Percentiles rank a stretch among this genome's conserved stretches.
These are phyloP conservation scores for Leersia perrieri DNA, from an alignment of 176 grass and related monocot species.

Conservation along the genomic window DNA sequence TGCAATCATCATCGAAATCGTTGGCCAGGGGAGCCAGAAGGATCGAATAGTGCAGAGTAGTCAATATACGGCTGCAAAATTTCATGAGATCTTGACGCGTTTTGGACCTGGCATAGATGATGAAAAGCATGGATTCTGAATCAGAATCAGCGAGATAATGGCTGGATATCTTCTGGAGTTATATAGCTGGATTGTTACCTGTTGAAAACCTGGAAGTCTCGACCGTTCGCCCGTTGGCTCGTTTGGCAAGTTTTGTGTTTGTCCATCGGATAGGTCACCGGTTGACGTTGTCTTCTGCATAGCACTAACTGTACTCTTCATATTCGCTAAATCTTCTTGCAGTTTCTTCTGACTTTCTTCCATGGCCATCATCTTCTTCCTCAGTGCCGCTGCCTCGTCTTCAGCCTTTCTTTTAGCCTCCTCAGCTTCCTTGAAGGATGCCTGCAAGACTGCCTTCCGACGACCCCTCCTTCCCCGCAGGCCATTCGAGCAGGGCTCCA, in stretches of 20 bases:
- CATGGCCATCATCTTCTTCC: conserved; percentile 53
- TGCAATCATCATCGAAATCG: not conserved
- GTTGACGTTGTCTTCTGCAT: not conserved
- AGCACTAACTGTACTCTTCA: conserved; percentile 24
- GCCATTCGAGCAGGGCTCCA: conserved; percentile 12
- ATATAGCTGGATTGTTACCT: not conserved
- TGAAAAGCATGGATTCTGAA: not conserved
- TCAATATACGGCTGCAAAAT: not conserved
- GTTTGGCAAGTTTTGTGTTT: not conserved
- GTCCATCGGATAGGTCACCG: not conserved
- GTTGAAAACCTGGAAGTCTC: conserved; percentile 2
- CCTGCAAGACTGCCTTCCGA: conserved; percentile 16
- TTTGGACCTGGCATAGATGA: not conserved
- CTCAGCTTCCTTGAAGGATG: conserved; percentile 38
- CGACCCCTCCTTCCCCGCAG: not conserved
- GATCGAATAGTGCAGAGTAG: not conserved
- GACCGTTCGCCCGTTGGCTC: not conserved
- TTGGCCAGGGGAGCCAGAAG: not conserved
- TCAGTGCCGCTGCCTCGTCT: conserved; percentile 40
- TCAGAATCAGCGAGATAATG: not conserved
- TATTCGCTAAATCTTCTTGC: conserved; percentile 38
- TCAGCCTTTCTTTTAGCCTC: conserved; percentile 55
- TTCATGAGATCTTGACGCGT: not conserved
- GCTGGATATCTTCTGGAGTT: not conserved
- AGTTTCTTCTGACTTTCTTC: conserved; percentile 48